Conservation (phyloP, 2,329 filamentous ascomycete species). For the Cadophora luteo-olivacea region DNA sequence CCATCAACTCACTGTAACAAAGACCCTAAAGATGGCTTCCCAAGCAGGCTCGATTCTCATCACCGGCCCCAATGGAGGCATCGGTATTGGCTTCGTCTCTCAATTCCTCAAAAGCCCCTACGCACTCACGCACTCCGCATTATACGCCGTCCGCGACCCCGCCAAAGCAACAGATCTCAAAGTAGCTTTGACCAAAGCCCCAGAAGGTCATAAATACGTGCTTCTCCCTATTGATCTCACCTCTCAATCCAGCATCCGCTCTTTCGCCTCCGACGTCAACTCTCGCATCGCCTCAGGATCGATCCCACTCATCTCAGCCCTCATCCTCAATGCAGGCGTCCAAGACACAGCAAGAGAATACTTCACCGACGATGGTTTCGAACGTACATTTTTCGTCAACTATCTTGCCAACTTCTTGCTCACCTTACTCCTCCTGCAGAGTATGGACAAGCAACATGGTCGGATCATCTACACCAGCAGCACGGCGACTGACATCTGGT, state of each 20-base stretch:
- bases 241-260: conserved; percentile 23
- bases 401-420: conserved; percentile 47
- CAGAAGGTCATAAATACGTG: conserved; percentile 9
- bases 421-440: conserved; percentile 44
- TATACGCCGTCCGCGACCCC: conserved; percentile 36
- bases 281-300: conserved; percentile 27
- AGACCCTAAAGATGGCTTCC: not conserved
- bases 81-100: conserved; percentile 33
- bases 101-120: conserved; percentile 29
- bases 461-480: conserved; percentile 45
- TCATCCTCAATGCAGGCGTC: conserved; percentile 37
- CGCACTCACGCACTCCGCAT: conserved; percentile 27
- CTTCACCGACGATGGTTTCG: conserved; percentile 45
- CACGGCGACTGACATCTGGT: conserved; percentile 30
- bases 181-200: not conserved
- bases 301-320: conserved; percentile 34
- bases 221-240: conserved; percentile 23
- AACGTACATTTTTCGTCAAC: conserved; percentile 44
- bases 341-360: conserved; percentile 36
- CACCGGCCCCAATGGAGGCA: conserved; percentile 40
- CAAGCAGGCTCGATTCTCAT: conserved; percentile 37
- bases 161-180: conserved; percentile 14
- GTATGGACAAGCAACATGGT: conserved; percentile 45
- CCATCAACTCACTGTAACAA: not conserved
- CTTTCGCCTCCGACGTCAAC: conserved; percentile 33